Evolutionary conservation across 2,329 filamentous ascomycete genomes (phyloP), one percentile per base, ranked within the genome.

Genomic region (Penicillium verrucosum): DNA sequence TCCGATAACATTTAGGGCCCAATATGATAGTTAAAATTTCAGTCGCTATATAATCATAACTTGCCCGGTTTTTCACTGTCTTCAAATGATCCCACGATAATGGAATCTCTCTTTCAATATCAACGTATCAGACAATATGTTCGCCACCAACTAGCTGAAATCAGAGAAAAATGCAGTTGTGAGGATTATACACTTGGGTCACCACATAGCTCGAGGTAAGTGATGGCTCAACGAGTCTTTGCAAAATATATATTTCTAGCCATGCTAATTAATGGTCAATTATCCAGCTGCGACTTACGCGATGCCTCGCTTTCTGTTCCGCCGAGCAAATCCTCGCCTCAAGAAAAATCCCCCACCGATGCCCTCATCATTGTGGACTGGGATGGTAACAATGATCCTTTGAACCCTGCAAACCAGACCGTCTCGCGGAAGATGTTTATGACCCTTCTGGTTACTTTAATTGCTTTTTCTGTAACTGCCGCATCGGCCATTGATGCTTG

Each of bases 401-500:
- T 74, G 48, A 74, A 76, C 45, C 77, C 76, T 1, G 64, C 69
- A 14, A 76, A 76, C 40, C 76, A 71, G 66, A 59, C 64, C 5
- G 56, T 66, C 3, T 40, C 51, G 2, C 70, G 66, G 16, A 72
- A 75, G 1, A 59, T 78, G 3, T 62, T 68, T 10, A 71, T 73
- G 9, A 80, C 77, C 0, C 45, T 77, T 2, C 67, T 80, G n/a
- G 76, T 81, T 5, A 75, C 76, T 0, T 37, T 71, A 4, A 82
- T 85, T 37, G 81, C 75, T 1, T 75, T 81, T 25, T 75, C 80
- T 0, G 80, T 83, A 0, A 78, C 77, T 3, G 72, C 78, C 1
- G 81, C 82, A 0, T 81, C 79, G 4, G 76, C 80, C 0, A 82
- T 85, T 38, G 82, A 85, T 54, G 78, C 80, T 1, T 74, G 74